Evolutionary conservation across 2,329 filamentous ascomycete genomes (phyloP).

Genomic region (Parascedosporium putredinis): DNA sequence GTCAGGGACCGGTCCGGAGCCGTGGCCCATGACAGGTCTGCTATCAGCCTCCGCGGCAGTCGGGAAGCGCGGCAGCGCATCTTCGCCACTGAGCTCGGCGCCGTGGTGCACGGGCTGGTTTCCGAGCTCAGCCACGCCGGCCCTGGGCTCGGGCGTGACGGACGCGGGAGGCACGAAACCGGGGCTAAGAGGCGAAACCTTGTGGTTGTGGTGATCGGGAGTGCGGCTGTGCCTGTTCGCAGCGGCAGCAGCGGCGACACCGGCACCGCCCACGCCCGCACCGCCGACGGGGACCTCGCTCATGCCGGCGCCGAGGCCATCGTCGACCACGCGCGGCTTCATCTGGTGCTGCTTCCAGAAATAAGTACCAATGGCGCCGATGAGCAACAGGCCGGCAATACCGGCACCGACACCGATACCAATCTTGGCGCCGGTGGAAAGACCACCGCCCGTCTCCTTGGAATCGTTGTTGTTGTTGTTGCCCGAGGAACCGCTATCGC

Average conservation of each 20-base stretch:
- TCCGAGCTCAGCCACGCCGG: neutral
- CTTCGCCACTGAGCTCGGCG: slow-evolving; percentile 14
- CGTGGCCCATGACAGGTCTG: slow-evolving; percentile 21
- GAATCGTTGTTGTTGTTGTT: slow-evolving; percentile 11
- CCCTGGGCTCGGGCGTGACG: slow-evolving; percentile 9
- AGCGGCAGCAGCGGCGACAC: slow-evolving; percentile 9
- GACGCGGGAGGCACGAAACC: neutral
- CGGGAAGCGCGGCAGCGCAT: slow-evolving; percentile 23
- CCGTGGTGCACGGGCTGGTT: neutral
- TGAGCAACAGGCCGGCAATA: slow-evolving; percentile 23
- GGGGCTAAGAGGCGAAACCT: slow-evolving; percentile 5
- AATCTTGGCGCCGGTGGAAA: slow-evolving; percentile 32
- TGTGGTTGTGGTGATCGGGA: neutral
- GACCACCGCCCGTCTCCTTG: too few species aligned
- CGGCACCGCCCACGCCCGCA: neutral
- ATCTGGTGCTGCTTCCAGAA: slow-evolving; percentile 12
- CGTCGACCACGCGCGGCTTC: slow-evolving; percentile 19
- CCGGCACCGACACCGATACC: slow-evolving; percentile 31
- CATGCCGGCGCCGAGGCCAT: slow-evolving; percentile 26
- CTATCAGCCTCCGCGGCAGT: slow-evolving; percentile 29
- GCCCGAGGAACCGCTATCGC: slow-evolving; percentile 5
- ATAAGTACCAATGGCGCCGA: slow-evolving; percentile 10
- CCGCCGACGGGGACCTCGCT: slow-evolving; percentile 33
- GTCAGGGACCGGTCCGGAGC: slow-evolving; percentile 19
- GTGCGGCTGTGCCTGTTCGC: slow-evolving; percentile 13